A percentile compares a stretch with the other conserved stretches of the same genome.
Conservation (phyloP, 73 alveolate genomes). For the Symbiodinium pilosum region DNA sequence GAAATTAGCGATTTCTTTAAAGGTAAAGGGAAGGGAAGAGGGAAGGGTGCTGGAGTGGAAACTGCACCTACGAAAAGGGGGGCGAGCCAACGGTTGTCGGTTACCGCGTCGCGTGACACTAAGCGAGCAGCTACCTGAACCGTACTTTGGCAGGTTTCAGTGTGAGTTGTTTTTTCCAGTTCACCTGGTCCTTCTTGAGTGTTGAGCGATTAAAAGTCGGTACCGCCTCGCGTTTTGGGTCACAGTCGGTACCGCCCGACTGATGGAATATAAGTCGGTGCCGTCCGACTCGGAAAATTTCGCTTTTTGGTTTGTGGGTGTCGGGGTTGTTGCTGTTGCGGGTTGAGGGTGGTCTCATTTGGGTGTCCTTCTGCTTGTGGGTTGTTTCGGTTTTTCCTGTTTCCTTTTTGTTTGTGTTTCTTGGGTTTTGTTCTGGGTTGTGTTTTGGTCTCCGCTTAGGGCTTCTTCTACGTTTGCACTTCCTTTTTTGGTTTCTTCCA, state of each 20-base stretch:
- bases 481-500: no score
- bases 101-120: neutral
- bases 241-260: neutral
- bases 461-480: no score
- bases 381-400: no score
- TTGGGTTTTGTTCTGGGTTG: no score
- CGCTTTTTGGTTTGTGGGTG: no score
- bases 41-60: neutral
- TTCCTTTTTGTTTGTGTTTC: no score
- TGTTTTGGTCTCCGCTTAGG: no score
- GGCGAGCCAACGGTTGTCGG: neutral
- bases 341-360: no score
- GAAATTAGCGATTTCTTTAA: neutral
- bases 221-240: neutral
- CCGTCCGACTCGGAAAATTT: neutral
- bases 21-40: neutral
- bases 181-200: neutral
- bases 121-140: neutral
- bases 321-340: no score
- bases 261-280: neutral
- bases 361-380: no score
- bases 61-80: neutral
- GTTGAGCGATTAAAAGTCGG: neutral
- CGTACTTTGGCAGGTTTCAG: no score
- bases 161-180: neutral